Percentiles rank a stretch among this genome's conserved stretches.
phyloP scores from a whole-genome alignment of 169 alveolate species.

The Cryptosporidium bovis region DNA sequence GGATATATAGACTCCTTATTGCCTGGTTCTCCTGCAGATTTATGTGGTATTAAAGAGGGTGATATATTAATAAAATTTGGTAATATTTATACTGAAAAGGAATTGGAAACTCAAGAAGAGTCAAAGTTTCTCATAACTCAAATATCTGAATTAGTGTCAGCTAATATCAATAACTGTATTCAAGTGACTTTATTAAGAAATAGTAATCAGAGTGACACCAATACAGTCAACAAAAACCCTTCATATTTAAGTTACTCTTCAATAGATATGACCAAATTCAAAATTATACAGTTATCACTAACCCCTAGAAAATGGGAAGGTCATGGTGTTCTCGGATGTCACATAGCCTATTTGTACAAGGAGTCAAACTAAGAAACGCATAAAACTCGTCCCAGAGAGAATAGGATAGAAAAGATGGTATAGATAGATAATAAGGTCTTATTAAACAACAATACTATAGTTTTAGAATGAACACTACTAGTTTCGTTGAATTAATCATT shows the following conservation, averaged over 20 bases:
- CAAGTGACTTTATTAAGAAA: constrained; percentile 35
- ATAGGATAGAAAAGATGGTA: not conserved
- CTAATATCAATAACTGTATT: constrained; percentile 6
- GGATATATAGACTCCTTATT: constrained; percentile 27
- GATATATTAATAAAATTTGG: constrained; percentile 42
- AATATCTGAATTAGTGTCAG: not conserved
- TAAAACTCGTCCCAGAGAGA: not conserved
- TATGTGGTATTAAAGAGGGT: constrained; percentile 57
- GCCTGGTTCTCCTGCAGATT: constrained; percentile 58
- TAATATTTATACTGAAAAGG: constrained; percentile 13
- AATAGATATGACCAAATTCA: constrained; percentile 2
- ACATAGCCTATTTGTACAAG: constrained; percentile 38
- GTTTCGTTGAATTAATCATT: constrained; percentile 6
- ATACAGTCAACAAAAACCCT: constrained; percentile 8
- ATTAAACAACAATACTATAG: constrained; percentile 69
- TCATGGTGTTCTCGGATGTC: constrained; percentile 47
- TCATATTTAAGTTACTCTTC: constrained; percentile 14
- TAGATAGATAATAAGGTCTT: constrained; percentile 22
- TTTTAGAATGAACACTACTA: constrained; percentile 32
- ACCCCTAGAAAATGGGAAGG: constrained; percentile 48
- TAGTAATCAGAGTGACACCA: not conserved
- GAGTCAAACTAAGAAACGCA: not conserved
- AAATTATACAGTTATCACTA: not conserved
- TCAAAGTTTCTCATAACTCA: not conserved
- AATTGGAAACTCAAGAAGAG: constrained; percentile 31